Evolutionary conservation across 1,139 yeast genomes (phyloP), one percentile per base, ranked within the genome.

Genomic region (Hemisphaericaspora xylofermentans): DNA sequence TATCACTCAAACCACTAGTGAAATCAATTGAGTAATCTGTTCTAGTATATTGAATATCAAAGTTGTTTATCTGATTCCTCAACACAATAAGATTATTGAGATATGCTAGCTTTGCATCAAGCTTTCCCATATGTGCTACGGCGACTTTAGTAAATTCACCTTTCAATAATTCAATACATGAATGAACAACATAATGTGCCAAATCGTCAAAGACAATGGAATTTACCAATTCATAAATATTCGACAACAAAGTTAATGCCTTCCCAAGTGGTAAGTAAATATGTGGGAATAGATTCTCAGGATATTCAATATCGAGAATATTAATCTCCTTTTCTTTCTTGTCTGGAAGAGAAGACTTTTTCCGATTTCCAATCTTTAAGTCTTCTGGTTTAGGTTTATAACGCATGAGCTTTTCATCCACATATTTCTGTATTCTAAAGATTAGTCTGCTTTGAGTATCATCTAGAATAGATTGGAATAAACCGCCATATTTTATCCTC

Each of bases 161-260:
- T 66, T 76, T 58, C 74, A 71, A 24, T 80, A 85, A 39, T 32
- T 66, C 59, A 30, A 91, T 75, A 52, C 95, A 84, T 36, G 85
- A 78, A 56, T 88, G 96, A 5, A 91, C 88, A 43, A 88, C 82
- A 42, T 85, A 80, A 58, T 89, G 96, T 0, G 97, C 96, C 47
- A 91, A 64, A 56, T 88, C 96, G 56, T 89, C 96, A 64, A 91
- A 91, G 1, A 89, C 87, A 8, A 78, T 68, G 1, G 85, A 79
- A 49, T 84, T 82, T 19, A 91, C 77, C 50, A 89, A 68, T 54
- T 88, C 95, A 57, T 88, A 87, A 17, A 91, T 84, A 54, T 81
- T 86, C 18, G 91, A 83, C 27, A 91, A 66, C 13, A 91, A 64
- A 0, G 86, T 75, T 33, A 89, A 66, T 0, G 96, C 84, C 43